Percentiles rank a stretch among this genome's conserved stretches.
These are phyloP conservation scores for Erigeron canadensis DNA, from an alignment of 129 eudicot species.

Conservation along the genomic window DNA sequence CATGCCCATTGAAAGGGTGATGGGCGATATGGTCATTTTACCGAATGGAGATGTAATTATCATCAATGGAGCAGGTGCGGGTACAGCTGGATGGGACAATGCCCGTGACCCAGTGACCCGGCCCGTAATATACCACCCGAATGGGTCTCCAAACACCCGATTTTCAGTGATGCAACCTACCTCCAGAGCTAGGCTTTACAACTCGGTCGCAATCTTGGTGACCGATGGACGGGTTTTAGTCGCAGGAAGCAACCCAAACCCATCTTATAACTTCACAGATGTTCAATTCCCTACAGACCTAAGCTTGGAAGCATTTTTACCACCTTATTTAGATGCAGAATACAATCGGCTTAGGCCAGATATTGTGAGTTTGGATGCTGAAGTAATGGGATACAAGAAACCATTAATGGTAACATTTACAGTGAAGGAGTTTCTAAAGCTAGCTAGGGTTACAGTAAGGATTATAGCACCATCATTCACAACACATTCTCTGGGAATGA, in stretches of 20 bases:
- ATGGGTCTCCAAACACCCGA: conserved; percentile 7
- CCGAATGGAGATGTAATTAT: conserved; percentile 59
- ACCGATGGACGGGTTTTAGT: conserved; percentile 67
- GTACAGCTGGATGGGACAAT: conserved; percentile 72
- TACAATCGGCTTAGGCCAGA: conserved; percentile 46
- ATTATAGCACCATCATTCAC: conserved; percentile 69
- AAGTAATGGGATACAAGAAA: conserved; percentile 36
- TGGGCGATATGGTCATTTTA: conserved; percentile 85
- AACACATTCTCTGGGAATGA: conserved; percentile 75
- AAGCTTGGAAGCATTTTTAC: conserved; percentile 70
- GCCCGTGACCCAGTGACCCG: conserved; percentile 57
- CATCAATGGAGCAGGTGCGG: conserved; percentile 69
- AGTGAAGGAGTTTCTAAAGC: conserved; percentile 32
- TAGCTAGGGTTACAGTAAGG: conserved; percentile 45
- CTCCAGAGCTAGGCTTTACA: conserved; percentile 58
- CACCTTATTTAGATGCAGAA: conserved; percentile 56
- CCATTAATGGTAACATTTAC: conserved; percentile 41
- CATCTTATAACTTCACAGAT: conserved; percentile 57
- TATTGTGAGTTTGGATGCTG: conserved; percentile 29
- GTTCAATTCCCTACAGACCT: conserved; percentile 68
- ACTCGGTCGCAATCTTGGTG: conserved; percentile 59
- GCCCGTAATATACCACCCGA: conserved; percentile 62
- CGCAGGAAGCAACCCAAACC: conserved; percentile 84
- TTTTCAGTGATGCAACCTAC: conserved; percentile 56
- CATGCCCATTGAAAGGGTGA: conserved; percentile 75